Conservation (phyloP, 352 stramenopile genomes). For the Achlya hypogyna region DNA sequence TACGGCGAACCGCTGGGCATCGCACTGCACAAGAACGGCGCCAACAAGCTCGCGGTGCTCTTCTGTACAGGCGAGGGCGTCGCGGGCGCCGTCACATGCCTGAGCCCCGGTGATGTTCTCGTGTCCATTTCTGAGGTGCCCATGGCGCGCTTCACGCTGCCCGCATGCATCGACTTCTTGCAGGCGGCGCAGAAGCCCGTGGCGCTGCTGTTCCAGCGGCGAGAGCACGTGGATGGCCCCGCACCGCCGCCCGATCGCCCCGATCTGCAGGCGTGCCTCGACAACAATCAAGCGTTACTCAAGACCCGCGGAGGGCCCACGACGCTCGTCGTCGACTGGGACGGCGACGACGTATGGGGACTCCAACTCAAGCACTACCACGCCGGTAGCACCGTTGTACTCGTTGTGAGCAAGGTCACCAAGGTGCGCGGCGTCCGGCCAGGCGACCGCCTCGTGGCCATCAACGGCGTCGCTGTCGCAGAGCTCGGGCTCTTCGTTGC, state of each 20-base stretch:
- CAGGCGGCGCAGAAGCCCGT: constrained; percentile 11
- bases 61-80: constrained; percentile 9
- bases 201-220: constrained; percentile 6
- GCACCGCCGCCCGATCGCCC: too few relatives aligned
- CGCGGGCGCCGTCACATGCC: not conserved
- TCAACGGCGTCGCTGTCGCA: constrained; percentile 49
- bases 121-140: constrained; percentile 7
- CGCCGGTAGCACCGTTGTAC: not conserved
- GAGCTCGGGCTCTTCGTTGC: not conserved
- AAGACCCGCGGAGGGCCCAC: not conserved
- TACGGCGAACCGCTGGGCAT: constrained; percentile 7
- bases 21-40: constrained; percentile 1
- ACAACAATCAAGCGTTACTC: not conserved
- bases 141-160: not conserved
- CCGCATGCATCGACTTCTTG: constrained; percentile 12
- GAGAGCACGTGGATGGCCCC: not conserved
- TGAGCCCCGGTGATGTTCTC: not conserved
- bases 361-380: not conserved
- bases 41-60: not conserved
- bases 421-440: constrained; percentile 49
- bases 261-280: not conserved
- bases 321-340: not conserved
- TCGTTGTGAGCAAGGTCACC: constrained; percentile 55
- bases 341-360: not conserved
- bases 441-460: constrained; percentile 62